These are phyloP conservation scores for Penicillium desertorum DNA, from an alignment of 495 filamentous ascomycete species.

Conservation along the genomic window DNA sequence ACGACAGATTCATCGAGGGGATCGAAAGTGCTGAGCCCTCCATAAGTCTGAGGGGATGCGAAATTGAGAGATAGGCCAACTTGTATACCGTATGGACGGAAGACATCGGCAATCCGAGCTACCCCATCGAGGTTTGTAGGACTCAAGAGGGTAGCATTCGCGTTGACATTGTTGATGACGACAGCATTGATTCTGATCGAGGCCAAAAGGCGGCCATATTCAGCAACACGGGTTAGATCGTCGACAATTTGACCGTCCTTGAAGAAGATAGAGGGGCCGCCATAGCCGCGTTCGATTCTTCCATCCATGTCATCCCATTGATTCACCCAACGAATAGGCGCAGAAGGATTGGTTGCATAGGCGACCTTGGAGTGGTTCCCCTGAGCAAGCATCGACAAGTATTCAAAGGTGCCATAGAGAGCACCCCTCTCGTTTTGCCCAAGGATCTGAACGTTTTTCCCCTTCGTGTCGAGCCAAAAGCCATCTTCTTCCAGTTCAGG, in stretches of 20 bases:
- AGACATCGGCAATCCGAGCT: constrained; percentile 59
- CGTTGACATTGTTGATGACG: constrained; percentile 73
- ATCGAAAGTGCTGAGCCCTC: constrained; percentile 61
- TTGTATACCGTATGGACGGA: constrained; percentile 66
- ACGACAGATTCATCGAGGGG: constrained; percentile 60
- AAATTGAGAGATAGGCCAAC: constrained; percentile 68
- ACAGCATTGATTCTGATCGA: constrained; percentile 66
- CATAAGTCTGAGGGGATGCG: constrained; percentile 58
- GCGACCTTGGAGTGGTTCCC: constrained; percentile 57
- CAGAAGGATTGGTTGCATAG: constrained; percentile 56
- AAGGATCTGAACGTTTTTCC: constrained; percentile 53
- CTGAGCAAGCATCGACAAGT: constrained; percentile 62
- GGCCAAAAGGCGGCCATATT: constrained; percentile 68
- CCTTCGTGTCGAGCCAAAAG: constrained; percentile 56
- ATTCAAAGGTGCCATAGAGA: constrained; percentile 69
- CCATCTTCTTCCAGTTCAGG: constrained; percentile 60
- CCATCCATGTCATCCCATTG: constrained; percentile 76
- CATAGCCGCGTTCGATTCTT: constrained; percentile 68
- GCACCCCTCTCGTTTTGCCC: constrained; percentile 68
- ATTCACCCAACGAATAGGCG: constrained; percentile 68
- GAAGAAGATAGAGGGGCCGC: constrained; percentile 70
- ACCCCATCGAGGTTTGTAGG: constrained; percentile 59
- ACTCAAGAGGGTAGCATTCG: constrained; percentile 57
- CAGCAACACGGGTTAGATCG: constrained; percentile 56
- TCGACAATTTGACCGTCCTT: constrained; percentile 50